Evolutionary conservation across 352 stramenopile genomes (phyloP), one percentile per base, ranked within the genome.

Genomic region (Elongisporangium senticosum): DNA sequence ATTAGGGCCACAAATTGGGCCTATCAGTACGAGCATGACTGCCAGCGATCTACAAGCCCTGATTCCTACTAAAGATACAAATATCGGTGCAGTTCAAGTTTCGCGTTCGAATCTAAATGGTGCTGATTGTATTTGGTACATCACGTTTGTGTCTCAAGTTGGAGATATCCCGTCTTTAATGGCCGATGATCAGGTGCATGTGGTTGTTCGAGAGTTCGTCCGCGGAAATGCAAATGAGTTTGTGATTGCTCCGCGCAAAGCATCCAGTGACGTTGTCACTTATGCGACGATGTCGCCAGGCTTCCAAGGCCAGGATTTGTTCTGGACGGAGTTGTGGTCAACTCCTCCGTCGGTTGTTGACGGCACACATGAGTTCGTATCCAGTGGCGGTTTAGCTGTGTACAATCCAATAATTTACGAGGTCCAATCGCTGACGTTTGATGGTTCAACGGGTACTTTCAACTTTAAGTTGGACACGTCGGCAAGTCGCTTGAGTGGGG

Each of bases 321-420:
- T 99, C 65, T 99, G 96, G 75, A 98, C 95, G 1, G 96, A 99
- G 64, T 64, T 98, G 13, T 98, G 93, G 90, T 82, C 81, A 7
- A 86, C 87, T 3, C 69, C 81, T 7, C 72, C 87, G 4, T 77
- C 75, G 14, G 67, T 96, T 2, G 54, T 96, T 19, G 85, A 97
- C 56, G 93, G 91, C 8, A 97, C 93, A 3, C 87, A 98, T 61
- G 58, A 59, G 3, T 98, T 97, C 70, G 87, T 97, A 17, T 89
- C 83, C 15, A 93, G 98, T 55, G 90, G 92, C 17, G 95, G 93
- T 11, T 68, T 96, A 2, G 90, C 95, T 2, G 74, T 74, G 23
- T 99, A 98, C 68, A 97, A 97, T 43, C 70, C 89, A 0, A 76
- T 86, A 6, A 61, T 81, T 8, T 97, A 97, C 63, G 93, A 98